phyloP scores from a whole-genome alignment of 345 rosid species.

The Rhodamnia rubescens region DNA sequence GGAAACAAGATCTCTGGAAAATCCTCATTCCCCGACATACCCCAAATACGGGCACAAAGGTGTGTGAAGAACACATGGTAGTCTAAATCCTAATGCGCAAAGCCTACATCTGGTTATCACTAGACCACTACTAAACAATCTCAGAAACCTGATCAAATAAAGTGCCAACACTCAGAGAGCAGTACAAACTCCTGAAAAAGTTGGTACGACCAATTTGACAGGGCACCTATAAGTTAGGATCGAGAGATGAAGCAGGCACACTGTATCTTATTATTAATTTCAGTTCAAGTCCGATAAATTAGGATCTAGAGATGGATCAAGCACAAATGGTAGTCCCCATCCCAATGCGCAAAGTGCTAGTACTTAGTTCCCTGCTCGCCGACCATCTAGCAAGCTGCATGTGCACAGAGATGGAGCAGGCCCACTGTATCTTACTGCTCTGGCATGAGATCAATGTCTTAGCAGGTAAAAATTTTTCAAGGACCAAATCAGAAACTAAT shows the following conservation, averaged over 20 bases:
- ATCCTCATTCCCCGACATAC: neutral
- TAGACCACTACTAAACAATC: neutral
- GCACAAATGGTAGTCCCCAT: neutral
- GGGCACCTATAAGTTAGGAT: neutral
- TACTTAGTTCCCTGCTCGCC: neutral
- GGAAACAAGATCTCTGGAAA: neutral
- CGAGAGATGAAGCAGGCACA: neutral
- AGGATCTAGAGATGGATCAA: neutral
- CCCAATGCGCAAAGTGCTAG: neutral
- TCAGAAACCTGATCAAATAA: neutral
- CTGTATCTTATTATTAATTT: neutral
- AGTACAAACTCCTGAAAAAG: neutral
- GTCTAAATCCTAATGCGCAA: neutral
- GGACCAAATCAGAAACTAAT: neutral
- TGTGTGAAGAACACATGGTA: neutral
- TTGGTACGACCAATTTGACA: neutral
- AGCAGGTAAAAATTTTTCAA: neutral
- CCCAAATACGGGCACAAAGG: neutral
- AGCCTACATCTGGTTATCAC: neutral
- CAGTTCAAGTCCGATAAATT: neutral
- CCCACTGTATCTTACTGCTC: neutral
- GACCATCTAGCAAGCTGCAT: neutral
- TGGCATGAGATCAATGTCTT: neutral
- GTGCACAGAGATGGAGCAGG: neutral
- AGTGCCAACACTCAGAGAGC: neutral